Evolutionary conservation across 2,329 filamentous ascomycete genomes (phyloP).

Genomic region (Cladophialophora carrionii): DNA sequence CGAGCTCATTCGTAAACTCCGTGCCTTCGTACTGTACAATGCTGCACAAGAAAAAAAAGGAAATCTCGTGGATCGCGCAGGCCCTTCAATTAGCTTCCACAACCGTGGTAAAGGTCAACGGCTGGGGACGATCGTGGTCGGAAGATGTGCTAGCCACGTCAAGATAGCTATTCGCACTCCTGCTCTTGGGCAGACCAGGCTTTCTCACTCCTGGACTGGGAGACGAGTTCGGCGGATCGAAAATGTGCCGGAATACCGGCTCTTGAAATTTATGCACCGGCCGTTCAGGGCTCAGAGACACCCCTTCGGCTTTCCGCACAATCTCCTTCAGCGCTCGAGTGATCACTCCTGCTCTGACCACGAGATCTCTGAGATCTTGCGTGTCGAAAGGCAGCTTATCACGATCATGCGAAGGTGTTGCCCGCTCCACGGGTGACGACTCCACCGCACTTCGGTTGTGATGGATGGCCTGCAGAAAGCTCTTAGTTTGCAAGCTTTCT

Average conservation of each 20-base stretch:
- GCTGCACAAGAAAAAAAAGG: constrained; percentile 15
- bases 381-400: constrained; percentile 70
- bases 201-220: constrained; percentile 39
- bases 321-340: constrained; percentile 55
- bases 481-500: constrained; percentile 63
- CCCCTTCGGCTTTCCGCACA: constrained; percentile 55
- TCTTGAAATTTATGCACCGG: constrained; percentile 42
- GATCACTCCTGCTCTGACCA: constrained; percentile 55
- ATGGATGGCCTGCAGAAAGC: constrained; percentile 64
- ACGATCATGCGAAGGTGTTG: constrained; percentile 36
- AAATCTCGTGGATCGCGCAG: background rate
- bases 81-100: constrained; percentile 34
- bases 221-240: constrained; percentile 47
- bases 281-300: constrained; percentile 42
- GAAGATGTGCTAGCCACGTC: constrained; percentile 36
- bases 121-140: constrained; percentile 35
- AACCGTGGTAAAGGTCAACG: constrained; percentile 28
- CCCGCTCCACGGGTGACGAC: constrained; percentile 40
- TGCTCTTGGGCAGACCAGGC: constrained; percentile 38
- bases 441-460: constrained; percentile 47
- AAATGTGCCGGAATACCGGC: constrained; percentile 55
- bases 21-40: constrained; percentile 37
- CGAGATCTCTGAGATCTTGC: constrained; percentile 64
- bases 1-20: constrained; percentile 28
- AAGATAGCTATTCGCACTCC: constrained; percentile 40